Percentiles rank a stretch among this genome's conserved stretches.
Conservation (phyloP, 345 rosid species). For the Noccaea caerulescens region DNA sequence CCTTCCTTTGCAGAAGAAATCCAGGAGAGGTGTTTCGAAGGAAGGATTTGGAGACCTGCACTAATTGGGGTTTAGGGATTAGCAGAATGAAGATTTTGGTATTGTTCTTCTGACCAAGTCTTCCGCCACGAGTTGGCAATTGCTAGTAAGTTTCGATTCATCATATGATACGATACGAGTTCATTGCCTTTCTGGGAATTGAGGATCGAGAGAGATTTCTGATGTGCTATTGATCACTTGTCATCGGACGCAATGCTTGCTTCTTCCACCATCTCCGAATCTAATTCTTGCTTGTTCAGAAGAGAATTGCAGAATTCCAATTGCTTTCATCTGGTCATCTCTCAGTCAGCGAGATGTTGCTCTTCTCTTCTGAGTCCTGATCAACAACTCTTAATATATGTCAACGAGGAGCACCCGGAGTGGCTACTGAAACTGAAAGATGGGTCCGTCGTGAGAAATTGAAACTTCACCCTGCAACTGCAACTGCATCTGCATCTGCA, state of each 20-base stretch:
- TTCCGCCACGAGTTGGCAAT: slow-evolving; percentile 76
- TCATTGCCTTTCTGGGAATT: not conserved
- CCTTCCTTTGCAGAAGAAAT: slow-evolving; percentile 12
- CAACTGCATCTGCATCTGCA: too few relatives aligned
- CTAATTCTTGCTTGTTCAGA: slow-evolving; percentile 80
- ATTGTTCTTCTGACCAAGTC: slow-evolving; percentile 77
- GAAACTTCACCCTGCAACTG: too few relatives aligned
- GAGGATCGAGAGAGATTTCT: slow-evolving; percentile 87
- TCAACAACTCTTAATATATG: slow-evolving; percentile 67
- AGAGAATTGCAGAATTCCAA: slow-evolving; percentile 95
- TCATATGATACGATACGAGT: too few relatives aligned
- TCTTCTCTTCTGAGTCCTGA: slow-evolving; percentile 84
- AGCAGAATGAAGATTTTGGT: not conserved
- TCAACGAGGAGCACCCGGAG: slow-evolving; percentile 90
- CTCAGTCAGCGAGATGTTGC: slow-evolving; percentile 64
- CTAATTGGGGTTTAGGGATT: too few relatives aligned
- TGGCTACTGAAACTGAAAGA: slow-evolving; percentile 73
- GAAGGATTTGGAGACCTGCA: slow-evolving; percentile 61
- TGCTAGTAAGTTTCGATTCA: slow-evolving; percentile 58
- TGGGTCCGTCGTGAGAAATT: slow-evolving; percentile 33
- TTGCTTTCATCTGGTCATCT: slow-evolving; percentile 53
- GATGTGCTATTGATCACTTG: too few relatives aligned
- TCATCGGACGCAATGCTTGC: too few relatives aligned
- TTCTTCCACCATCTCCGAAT: slow-evolving; percentile 59
- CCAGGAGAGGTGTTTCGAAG: slow-evolving; percentile 52